These are phyloP conservation scores for Beta corolliflora DNA, from an alignment of 179 eudicot species.

Conservation along the genomic window DNA sequence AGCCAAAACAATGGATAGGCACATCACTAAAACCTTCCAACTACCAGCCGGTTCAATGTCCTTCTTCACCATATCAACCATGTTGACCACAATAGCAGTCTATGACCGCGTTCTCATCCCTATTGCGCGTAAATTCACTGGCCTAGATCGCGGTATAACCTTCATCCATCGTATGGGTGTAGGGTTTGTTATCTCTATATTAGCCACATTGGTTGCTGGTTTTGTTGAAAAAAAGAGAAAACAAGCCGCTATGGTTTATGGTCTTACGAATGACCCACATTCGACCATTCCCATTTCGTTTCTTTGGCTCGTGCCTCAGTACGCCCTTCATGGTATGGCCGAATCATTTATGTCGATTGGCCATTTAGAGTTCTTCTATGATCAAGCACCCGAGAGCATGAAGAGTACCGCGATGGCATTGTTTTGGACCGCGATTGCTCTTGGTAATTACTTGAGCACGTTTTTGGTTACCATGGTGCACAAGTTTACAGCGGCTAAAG, in stretches of 20 bases:
- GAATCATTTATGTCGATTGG: conserved; percentile 61
- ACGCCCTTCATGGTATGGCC: conserved; percentile 52
- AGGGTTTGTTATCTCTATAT: conserved; percentile 45
- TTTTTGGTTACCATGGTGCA: conserved; percentile 49
- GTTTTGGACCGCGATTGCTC: conserved; percentile 49
- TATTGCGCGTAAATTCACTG: conserved; percentile 40
- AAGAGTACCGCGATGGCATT: conserved; percentile 55
- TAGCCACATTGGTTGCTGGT: conserved; percentile 46
- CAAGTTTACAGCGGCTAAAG: conserved; percentile 31
- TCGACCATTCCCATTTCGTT: conserved; percentile 45
- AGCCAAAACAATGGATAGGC: conserved; percentile 55
- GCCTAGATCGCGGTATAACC: conserved; percentile 50
- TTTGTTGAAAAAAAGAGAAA: conserved; percentile 54
- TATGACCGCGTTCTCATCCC: conserved; percentile 61
- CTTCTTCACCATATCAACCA: conserved; percentile 39
- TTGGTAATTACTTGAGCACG: conserved; percentile 52
- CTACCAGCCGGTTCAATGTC: conserved; percentile 61
- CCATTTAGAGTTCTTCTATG: conserved; percentile 59
- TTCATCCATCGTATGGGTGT: conserved; percentile 65
- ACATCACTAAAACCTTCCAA: conserved; percentile 51
- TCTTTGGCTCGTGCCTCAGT: conserved; percentile 60
- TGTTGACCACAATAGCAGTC: conserved; percentile 45
- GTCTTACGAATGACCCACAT: conserved; percentile 27
- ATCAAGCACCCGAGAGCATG: conserved; percentile 68
- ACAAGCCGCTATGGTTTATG: conserved; percentile 33